Evolutionary conservation across 352 stramenopile species (phyloP).

Genomic region (Aphanomyces cochlioides): DNA sequence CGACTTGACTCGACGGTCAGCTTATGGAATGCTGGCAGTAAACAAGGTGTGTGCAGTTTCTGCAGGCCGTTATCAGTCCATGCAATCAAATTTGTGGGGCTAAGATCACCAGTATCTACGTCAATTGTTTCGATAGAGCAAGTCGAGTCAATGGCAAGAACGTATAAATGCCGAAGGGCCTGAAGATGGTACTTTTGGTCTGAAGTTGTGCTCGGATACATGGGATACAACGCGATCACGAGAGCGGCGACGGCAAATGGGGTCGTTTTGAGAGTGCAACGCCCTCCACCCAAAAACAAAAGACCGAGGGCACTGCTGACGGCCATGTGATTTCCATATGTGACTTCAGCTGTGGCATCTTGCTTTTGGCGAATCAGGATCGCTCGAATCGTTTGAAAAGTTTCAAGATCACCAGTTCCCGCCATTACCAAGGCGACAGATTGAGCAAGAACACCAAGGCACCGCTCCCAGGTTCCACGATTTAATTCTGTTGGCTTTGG

Average conservation of each 20-base stretch:
- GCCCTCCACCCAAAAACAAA: constrained; percentile 94
- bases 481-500: constrained; percentile 62
- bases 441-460: constrained; percentile 87
- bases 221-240: constrained; percentile 92
- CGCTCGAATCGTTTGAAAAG: constrained; percentile 88
- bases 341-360: constrained; percentile 59
- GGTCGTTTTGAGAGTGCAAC: constrained; percentile 62
- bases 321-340: constrained; percentile 95
- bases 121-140: constrained; percentile 74
- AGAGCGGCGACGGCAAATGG: constrained; percentile 88
- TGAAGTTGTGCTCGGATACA: constrained; percentile 87
- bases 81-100: constrained; percentile 48
- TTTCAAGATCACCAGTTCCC: constrained; percentile 93
- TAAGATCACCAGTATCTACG: constrained; percentile 47
- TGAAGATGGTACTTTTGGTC: constrained; percentile 93
- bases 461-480: constrained; percentile 90
- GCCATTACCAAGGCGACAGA: constrained; percentile 94
- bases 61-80: constrained; percentile 35
- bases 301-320: constrained; percentile 93
- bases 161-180: constrained; percentile 89
- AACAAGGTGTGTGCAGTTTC: constrained; percentile 53
- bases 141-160: constrained; percentile 72
- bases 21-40: constrained; percentile 59
- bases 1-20: constrained; percentile 44
- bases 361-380: constrained; percentile 74